Evolutionary conservation across 2,329 filamentous ascomycete species (phyloP), one percentile per base, ranked within the genome.

Genomic region (Diaporthe citri): DNA sequence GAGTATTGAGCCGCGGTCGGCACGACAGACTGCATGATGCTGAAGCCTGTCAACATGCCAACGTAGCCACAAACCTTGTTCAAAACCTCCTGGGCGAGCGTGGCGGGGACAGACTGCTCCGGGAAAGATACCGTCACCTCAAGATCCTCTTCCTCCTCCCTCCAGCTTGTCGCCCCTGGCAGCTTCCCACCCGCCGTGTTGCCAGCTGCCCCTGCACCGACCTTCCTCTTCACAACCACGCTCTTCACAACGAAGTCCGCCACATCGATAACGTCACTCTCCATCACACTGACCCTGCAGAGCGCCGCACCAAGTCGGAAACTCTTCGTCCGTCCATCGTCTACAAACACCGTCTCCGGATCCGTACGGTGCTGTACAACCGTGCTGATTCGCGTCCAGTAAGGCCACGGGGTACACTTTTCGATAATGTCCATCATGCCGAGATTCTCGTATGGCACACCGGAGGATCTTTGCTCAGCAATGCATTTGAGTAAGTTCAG

Each of bases 341-440:
- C 76, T 57, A 82, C 83, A 8, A 83, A 82, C 3, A 64, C 28
- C 22, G 57, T 13, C 6, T 84, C 84, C 59, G 85, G 83, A 20
- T 84, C 82, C 76, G 83, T 82, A 52, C 87, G 84, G 75, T 91
- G 89, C 66, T 90, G 86, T 3, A 91, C 86, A 2, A 90, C 81
- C 4, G 87, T 88, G 81, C 88, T 88, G 80, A 90, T 89, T 1
- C 85, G 86, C 4, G 87, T 88, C 84, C 88, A 90, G 39, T 86
- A 83, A 0, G 88, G 84, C 88, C 89, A 91, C 7, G 85, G 79
- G 4, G 89, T 90, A 78, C 89, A 91, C 60, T 86, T 85, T 48
- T 87, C 84, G 3, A 90, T 83, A 9, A 91, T 86, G n/a, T 88
- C 85, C 4, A 86, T 81, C 74, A 87, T 86, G 7, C 89, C 88